Evolutionary conservation across 805 yeast genomes (phyloP), one percentile per base, ranked within the genome.

Genomic region (Candida morakotiae): DNA sequence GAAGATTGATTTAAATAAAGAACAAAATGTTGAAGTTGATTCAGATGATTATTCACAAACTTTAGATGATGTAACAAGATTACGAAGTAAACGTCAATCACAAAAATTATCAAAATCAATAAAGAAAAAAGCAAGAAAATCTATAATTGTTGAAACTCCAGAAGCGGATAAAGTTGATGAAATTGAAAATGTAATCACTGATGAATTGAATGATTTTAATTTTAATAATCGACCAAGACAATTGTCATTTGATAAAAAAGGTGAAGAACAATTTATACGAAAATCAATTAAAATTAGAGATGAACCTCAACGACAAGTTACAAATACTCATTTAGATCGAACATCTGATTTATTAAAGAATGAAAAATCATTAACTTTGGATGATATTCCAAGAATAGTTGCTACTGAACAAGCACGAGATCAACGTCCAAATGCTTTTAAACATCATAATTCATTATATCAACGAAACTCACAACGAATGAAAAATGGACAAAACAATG

Each of bases 361-460:
- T 51, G 94, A 91, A 48, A 86, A 84, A 48, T 82, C 91, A 0
- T 73, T 93, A 37, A 91, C 97, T 0, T 72, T 93, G 49, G 98
- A 93, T 60, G 99, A 93, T 60, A 93, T 93, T 49, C 96, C 98
- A 6, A 73, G 98, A 46, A 91, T 93, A 53, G 97, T 93, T 6
- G 95, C 97, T 2, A 91, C 95, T 8, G 97, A 93, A 51, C 96
- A 91, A 58, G 96, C 98, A 0, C 71, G 96, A 45, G 96, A 87
- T 43, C 83, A 85, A 52, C 73, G 95, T 40, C 96, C 97, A 2
- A 88, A 88, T 58, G 95, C 96, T 0, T 89, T 83, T 62, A 81
- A 83, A 41, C 94, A 84, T 59, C 89, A 84, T 52, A 79, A 78
- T 54, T 44, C 68, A 42, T 44, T 68, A 53, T 52, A 68, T 49